A percentile compares a stretch with the other conserved stretches of the same genome.
Conservation (phyloP, 139 green algal species). For the Chlorella sp. region DNA sequence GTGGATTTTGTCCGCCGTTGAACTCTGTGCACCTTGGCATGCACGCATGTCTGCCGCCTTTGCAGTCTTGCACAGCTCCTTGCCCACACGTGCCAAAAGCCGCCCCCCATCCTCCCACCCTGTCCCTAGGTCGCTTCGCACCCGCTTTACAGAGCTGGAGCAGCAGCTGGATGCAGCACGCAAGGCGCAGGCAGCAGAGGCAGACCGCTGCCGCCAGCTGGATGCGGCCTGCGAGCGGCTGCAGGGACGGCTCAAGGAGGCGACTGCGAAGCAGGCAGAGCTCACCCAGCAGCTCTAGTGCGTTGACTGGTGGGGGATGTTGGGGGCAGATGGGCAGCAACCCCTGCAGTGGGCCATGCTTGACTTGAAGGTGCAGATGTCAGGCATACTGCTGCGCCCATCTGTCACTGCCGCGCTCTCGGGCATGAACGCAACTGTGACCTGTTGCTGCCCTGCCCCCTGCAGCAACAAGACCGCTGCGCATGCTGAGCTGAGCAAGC, state of each 20-base stretch:
- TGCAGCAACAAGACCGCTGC: not conserved
- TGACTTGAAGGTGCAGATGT: no score
- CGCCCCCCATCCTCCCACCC: no score
- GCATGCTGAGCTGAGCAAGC: not conserved
- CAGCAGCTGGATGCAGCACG: not conserved
- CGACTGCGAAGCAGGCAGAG: conserved; percentile 1
- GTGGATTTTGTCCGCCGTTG: no score
- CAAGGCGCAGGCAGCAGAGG: not conserved
- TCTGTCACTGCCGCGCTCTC: not conserved
- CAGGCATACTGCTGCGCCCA: not conserved
- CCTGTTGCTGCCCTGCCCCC: not conserved
- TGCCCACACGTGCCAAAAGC: no score
- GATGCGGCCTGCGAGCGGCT: not conserved
- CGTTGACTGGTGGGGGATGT: not conserved
- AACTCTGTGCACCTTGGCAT: no score
- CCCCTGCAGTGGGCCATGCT: no score
- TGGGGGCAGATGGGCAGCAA: not conserved
- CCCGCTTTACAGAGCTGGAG: not conserved
- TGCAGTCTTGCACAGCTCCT: no score
- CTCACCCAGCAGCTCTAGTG: conserved; percentile 13
- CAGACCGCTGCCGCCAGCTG: not conserved
- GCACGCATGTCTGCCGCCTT: no score
- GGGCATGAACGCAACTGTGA: not conserved
- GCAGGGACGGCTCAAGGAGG: conserved; percentile 2
- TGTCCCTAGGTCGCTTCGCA: not conserved